Percentiles rank a stretch among this genome's conserved stretches.
These are phyloP conservation scores for Pyrenula aspistea DNA, from an alignment of 495 filamentous ascomycete species.

Conservation along the genomic window DNA sequence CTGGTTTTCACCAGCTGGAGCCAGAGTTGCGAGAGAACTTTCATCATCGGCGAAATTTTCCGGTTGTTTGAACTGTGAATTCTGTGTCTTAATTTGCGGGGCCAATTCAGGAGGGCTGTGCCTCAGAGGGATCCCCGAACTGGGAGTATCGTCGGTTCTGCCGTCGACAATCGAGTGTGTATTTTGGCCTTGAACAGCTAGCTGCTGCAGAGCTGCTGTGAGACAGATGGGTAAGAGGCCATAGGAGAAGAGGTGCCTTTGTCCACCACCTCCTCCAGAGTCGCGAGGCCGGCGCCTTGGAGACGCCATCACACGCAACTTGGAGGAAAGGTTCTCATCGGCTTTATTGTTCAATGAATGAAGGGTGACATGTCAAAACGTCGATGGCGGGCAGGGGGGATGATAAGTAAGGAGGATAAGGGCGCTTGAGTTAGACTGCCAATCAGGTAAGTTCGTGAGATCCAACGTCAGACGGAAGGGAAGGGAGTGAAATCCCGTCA, in stretches of 20 bases:
- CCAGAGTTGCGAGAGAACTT: conserved; percentile 88
- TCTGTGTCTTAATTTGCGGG: conserved; percentile 8
- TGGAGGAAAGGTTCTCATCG: not conserved
- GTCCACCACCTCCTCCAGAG: not conserved
- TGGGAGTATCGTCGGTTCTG: conserved; percentile 19
- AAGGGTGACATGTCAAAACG: not conserved
- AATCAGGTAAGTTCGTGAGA: not conserved
- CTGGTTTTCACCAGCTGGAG: conserved; percentile 63
- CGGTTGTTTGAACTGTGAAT: conserved; percentile 24
- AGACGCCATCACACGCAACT: not conserved
- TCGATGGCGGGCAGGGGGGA: not conserved
- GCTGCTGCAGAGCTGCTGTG: not conserved
- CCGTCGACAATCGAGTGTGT: conserved; percentile 10
- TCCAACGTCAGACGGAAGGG: not conserved
- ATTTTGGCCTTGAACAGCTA: conserved; percentile 11
- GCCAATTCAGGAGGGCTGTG: not conserved
- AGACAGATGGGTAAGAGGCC: not conserved
- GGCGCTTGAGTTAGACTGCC: not conserved
- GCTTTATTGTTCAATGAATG: not conserved
- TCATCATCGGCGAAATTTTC: conserved; percentile 52
- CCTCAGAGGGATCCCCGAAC: conserved; percentile 2
- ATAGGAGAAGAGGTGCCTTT: not conserved
- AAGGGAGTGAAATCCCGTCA: not conserved
- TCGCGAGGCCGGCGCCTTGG: not conserved
- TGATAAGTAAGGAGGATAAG: not conserved